Percentiles rank a stretch among this genome's conserved stretches.
These are phyloP conservation scores for Vigna radiata DNA, from an alignment of 306 rosid species.

Conservation along the genomic window DNA sequence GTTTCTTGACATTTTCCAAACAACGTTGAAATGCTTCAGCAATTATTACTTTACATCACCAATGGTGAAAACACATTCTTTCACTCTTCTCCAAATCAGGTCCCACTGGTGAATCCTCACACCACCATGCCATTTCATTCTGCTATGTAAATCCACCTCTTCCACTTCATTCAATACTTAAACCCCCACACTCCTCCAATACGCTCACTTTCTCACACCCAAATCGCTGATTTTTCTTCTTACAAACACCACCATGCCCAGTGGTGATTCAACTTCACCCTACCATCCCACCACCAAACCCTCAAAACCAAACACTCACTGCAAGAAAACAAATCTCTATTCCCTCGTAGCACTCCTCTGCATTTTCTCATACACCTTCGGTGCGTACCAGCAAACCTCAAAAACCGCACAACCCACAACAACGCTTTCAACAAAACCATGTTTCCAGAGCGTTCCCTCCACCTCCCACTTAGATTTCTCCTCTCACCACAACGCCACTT, in stretches of 20 bases:
- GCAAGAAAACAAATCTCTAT: constrained; percentile 57
- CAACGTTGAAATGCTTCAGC: background rate
- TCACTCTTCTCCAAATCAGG: background rate
- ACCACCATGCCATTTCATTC: too few relatives aligned
- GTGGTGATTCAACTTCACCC: constrained; percentile 30
- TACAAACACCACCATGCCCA: constrained; percentile 35
- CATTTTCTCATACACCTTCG: constrained; percentile 59
- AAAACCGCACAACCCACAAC: background rate
- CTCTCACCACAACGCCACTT: constrained; percentile 50
- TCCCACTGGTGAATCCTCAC: background rate
- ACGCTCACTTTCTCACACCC: background rate
- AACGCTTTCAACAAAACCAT: background rate
- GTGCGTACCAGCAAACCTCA: constrained; percentile 51
- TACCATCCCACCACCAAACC: constrained; percentile 64
- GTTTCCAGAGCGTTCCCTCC: constrained; percentile 9
- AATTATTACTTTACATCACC: background rate
- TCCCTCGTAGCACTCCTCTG: constrained; percentile 66
- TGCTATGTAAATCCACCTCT: background rate
- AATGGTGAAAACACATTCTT: background rate
- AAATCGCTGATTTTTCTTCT: background rate
- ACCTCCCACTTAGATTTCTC: constrained; percentile 50
- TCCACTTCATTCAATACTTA: background rate
- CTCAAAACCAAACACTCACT: constrained; percentile 41
- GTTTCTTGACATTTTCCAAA: background rate
- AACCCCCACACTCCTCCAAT: background rate